Evolutionary conservation across 805 yeast species (phyloP).

Genomic region (Vanderwaltozyma verrucispora): DNA sequence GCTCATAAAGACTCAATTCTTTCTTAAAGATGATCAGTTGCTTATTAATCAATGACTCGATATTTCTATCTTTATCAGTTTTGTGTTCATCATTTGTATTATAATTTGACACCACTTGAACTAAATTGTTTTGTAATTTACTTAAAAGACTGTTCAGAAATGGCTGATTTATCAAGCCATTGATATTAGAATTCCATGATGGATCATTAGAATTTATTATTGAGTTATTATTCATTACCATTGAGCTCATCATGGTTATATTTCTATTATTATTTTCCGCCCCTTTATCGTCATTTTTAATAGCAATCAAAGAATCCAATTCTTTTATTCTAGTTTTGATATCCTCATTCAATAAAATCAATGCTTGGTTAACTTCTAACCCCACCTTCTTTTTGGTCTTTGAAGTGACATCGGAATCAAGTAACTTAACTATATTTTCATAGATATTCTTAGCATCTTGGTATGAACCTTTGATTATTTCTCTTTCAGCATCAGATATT

Average conservation of each 20-base stretch:
- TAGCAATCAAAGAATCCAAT: conserved; percentile 17
- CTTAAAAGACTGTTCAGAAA: conserved; percentile 11
- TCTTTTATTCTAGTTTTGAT: conserved; percentile 26
- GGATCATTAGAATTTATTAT: not conserved
- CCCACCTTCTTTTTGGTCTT: conserved; percentile 1
- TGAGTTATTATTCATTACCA: conserved; percentile 5
- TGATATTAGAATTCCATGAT: conserved; percentile 1
- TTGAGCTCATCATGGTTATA: conserved; percentile 6
- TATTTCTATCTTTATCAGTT: not conserved
- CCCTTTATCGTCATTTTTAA: conserved; percentile 1
- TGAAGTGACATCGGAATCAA: not conserved
- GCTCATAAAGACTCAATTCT: conserved; percentile 33
- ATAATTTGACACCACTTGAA: not conserved
- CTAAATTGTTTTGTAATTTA: conserved; percentile 14
- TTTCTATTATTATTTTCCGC: conserved; percentile 19
- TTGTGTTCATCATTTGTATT: not conserved
- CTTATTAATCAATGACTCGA: not conserved
- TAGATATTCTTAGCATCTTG: conserved; percentile 4
- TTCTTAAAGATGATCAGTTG: conserved; percentile 23
- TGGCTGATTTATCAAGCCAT: conserved; percentile 9
- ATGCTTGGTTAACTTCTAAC: conserved; percentile 4
- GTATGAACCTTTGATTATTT: conserved; percentile 33
- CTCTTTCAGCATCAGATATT: conserved; percentile 43
- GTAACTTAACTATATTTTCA: conserved; percentile 1
- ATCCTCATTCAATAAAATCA: conserved; percentile 13